Percentiles rank a stretch among this genome's conserved stretches.
Conservation (phyloP, 228 moss, liverwort and hornwort genomes). For the Sphagnum magellanicum region DNA sequence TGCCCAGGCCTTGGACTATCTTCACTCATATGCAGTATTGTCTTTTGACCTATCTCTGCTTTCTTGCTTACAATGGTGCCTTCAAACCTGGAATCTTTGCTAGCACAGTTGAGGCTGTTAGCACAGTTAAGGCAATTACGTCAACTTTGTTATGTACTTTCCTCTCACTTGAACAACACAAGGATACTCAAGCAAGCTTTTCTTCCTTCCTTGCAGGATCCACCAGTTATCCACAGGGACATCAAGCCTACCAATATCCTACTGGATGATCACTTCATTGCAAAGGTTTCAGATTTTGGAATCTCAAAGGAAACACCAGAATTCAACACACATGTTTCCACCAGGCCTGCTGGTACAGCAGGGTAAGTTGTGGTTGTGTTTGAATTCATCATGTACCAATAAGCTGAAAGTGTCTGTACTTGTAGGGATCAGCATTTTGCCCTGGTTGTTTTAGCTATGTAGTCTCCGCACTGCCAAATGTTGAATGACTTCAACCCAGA, state of each 20-base stretch:
- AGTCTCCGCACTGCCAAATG: neutral
- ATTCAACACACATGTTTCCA: slow-evolving; percentile 21
- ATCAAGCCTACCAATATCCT: slow-evolving; percentile 30
- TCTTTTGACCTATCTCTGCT: neutral
- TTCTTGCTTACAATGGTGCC: neutral
- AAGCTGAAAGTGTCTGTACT: neutral
- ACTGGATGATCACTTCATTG: slow-evolving; percentile 26
- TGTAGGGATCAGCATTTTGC: neutral
- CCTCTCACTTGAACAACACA: neutral
- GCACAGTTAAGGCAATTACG: neutral
- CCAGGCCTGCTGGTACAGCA: slow-evolving; percentile 23
- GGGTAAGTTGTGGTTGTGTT: slow-evolving; percentile 11
- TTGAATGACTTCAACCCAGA: neutral
- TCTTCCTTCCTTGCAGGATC: slow-evolving; percentile 11
- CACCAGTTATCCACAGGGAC: slow-evolving; percentile 29
- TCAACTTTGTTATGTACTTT: neutral
- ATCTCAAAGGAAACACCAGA: slow-evolving; percentile 18
- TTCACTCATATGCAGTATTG: slow-evolving; percentile 55
- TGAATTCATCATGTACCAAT: neutral
- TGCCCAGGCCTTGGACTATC: slow-evolving; percentile 64
- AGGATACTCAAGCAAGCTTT: neutral
- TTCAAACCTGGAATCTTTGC: neutral
- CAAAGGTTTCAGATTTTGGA: slow-evolving; percentile 27
- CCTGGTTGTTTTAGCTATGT: neutral
- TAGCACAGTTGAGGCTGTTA: neutral